These are phyloP conservation scores for Agapanthus africanus DNA, from an alignment of 106 monocot species.

Conservation along the genomic window DNA sequence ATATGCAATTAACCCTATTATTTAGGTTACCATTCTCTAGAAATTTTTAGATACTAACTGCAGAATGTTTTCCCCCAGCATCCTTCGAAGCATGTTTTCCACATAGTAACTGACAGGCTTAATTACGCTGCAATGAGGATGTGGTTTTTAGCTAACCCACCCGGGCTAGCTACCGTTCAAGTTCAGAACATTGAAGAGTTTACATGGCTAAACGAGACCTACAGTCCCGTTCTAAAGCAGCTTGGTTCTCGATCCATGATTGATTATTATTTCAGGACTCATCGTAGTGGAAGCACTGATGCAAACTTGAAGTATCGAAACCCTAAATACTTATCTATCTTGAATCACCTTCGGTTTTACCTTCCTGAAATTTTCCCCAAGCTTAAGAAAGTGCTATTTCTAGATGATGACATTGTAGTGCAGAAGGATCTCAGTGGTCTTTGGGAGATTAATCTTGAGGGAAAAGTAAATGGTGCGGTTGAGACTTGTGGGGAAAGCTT, in stretches of 20 bases:
- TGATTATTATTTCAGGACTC: constrained; percentile 44
- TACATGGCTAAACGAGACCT: constrained; percentile 51
- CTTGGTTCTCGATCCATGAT: constrained; percentile 43
- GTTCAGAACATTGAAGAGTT: constrained; percentile 61
- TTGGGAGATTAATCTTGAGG: constrained; percentile 42
- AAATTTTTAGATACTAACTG: too few species aligned
- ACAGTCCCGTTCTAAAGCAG: constrained; percentile 52
- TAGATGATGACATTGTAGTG: constrained; percentile 56
- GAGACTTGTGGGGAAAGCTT: constrained; percentile 60
- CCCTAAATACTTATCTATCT: constrained; percentile 50
- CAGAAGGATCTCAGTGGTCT: constrained; percentile 43
- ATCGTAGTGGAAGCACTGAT: constrained; percentile 33
- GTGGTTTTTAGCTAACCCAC: constrained; percentile 70
- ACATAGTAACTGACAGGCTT: constrained; percentile 55
- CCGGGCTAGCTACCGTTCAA: constrained; percentile 47
- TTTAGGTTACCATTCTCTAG: too few species aligned
- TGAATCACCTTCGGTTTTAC: constrained; percentile 50
- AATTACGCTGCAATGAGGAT: constrained; percentile 64
- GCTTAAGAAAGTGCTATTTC: constrained; percentile 51
- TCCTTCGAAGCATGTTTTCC: constrained; percentile 51
- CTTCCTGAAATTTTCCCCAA: constrained; percentile 52
- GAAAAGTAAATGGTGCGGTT: constrained; percentile 50
- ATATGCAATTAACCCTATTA: too few species aligned
- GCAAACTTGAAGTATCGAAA: constrained; percentile 48
- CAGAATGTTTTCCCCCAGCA: constrained; percentile 25